Conservation (phyloP, 2,329 filamentous ascomycete species). For the Boeremia exigua region DNA sequence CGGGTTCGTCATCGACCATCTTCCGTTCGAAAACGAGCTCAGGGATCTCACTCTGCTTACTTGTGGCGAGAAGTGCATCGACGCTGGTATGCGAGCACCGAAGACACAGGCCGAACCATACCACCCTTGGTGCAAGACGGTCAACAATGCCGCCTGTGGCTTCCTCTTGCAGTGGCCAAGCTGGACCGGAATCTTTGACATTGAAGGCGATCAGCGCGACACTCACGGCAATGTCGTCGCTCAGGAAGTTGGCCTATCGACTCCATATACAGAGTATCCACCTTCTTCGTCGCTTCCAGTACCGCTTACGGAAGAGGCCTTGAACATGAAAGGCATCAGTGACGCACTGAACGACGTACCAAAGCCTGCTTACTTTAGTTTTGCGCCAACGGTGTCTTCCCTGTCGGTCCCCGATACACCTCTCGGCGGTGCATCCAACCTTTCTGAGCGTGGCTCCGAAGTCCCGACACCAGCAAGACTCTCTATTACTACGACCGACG, state of each 20-base stretch:
- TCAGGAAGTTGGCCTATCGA: conserved; percentile 20
- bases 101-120: conserved; percentile 19
- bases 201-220: conserved; percentile 27
- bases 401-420: neutral
- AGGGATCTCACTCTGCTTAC: conserved; percentile 28
- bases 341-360: neutral
- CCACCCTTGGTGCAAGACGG: conserved; percentile 23
- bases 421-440: conserved; percentile 11
- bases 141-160: conserved; percentile 26
- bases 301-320: conserved; percentile 8
- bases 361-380: conserved; percentile 1
- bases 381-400: neutral
- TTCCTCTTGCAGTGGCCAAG: conserved; percentile 35
- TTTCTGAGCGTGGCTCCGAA: conserved; percentile 22
- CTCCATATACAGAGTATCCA: conserved; percentile 6
- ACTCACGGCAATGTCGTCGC: conserved; percentile 20
- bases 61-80: conserved; percentile 35
- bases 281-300: neutral
- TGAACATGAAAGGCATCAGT: conserved; percentile 10
- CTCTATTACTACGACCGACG: neutral
- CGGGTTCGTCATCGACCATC: conserved; percentile 43
- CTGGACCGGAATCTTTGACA: conserved; percentile 34
- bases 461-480: conserved; percentile 8
- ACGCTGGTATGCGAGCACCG: conserved; percentile 37
- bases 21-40: conserved; percentile 39